Evolutionary conservation across 73 alveolate genomes (phyloP), one percentile per base, ranked within the genome.

Genomic region (Paramecium pentaurelia): DNA sequence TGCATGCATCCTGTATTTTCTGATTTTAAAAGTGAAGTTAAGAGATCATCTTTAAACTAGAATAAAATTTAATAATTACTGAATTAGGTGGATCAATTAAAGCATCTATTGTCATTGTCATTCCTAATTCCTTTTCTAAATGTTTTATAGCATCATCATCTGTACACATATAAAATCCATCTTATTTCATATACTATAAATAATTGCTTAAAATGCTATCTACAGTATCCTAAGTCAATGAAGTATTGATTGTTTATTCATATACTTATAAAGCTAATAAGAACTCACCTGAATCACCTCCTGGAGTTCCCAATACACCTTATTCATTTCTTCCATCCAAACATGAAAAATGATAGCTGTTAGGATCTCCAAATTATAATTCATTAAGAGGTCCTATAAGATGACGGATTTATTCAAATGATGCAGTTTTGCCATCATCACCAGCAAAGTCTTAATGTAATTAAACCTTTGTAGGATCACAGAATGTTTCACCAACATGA

Each of bases 251-350:
- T 14, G 44, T 20, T 58, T 92, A 93, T 71, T 95, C 95, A 83
- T 94, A 96, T 30, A 96, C 94, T 27, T 38, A 42, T 49, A 96
- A 73, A 5, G 95, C 98, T 47, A 95, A 71, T 16, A 96, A 47
- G 68, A 96, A 96, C 71, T 96, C 98, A 27, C 98, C 98, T 14
- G 96, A 75, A 87, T 96, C 98, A 12, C 98, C 98, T 8, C 98
- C 98, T 6, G 98, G 98, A 36, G 98, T 94, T 42, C 93, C 95
- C 14, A 95, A 86, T 20, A 60, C 77, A 30, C 93, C 58, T 12
- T 92, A 87, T 22, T 68, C 83, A 58, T 44, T 84, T 60, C 98
- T 70, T 49, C 98, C 98, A 94, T 96, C 98, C 28, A 95, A 38
- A 28, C 98, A 86, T 42, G 90, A 71, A 92, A 96, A 96, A 60